These are phyloP conservation scores for Chondrostereum purpureum DNA, from an alignment of 1,284 basidiomycete genomes.

Conservation along the genomic window DNA sequence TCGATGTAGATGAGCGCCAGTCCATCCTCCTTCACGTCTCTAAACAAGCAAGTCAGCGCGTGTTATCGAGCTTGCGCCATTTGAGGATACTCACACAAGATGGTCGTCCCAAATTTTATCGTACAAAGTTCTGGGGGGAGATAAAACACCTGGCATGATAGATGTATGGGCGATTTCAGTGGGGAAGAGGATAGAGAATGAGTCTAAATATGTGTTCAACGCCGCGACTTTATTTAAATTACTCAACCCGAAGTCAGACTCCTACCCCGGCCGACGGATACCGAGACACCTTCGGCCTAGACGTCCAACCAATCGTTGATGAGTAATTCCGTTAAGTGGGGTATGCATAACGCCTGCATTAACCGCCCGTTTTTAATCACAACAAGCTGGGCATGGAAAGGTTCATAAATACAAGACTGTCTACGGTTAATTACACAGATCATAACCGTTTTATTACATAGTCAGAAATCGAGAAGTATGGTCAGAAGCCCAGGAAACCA, in stretches of 20 bases:
- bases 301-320: too few species aligned
- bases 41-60: slow-evolving; percentile 25
- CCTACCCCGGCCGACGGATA: neutral
- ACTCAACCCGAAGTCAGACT: neutral
- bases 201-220: slow-evolving; percentile 7
- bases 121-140: slow-evolving; percentile 77
- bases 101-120: slow-evolving; percentile 98
- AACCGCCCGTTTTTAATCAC: too few species aligned
- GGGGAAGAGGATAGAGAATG: slow-evolving; percentile 2
- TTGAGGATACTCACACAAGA: slow-evolving; percentile 63
- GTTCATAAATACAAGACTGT: too few species aligned
- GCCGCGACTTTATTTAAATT: neutral
- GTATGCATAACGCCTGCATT: too few species aligned
- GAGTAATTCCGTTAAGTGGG: too few species aligned
- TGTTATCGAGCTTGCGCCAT: neutral
- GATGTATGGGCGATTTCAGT: neutral
- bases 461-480: too few species aligned
- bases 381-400: too few species aligned
- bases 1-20: slow-evolving; percentile 91
- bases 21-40: slow-evolving; percentile 74
- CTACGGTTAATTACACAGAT: too few species aligned
- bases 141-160: slow-evolving; percentile 50
- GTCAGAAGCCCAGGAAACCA: too few species aligned
- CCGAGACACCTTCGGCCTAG: slow-evolving; percentile 10
- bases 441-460: too few species aligned